phyloP scores from a whole-genome alignment of 2,329 filamentous ascomycete genomes.

The Hypoxylon sp. region DNA sequence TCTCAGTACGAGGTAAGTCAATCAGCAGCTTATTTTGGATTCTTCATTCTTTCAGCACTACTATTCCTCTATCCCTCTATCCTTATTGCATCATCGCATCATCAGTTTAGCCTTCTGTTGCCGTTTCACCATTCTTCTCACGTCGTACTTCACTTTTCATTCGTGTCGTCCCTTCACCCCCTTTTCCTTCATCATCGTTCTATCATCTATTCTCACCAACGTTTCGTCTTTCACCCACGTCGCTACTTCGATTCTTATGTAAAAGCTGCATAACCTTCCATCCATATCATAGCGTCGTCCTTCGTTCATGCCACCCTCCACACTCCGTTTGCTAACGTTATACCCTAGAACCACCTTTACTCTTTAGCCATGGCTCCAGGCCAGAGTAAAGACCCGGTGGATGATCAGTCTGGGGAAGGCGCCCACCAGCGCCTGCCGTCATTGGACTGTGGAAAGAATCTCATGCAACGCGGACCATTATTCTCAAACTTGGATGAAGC shows the following conservation, averaged over 20 bases:
- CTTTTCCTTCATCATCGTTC: background rate
- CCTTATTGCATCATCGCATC: background rate
- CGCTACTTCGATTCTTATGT: background rate
- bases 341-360: background rate
- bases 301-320: slow-evolving; percentile 9
- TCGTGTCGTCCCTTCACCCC: background rate
- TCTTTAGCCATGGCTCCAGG: slow-evolving; percentile 36
- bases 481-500: slow-evolving; percentile 59
- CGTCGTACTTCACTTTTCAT: background rate
- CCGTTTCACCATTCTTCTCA: background rate
- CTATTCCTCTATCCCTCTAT: background rate
- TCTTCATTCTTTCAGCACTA: background rate
- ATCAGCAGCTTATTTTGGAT: background rate
- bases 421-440: background rate
- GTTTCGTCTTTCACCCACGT: background rate
- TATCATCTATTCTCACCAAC: background rate
- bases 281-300: background rate
- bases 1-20: background rate
- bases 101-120: background rate
- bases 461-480: slow-evolving; percentile 54
- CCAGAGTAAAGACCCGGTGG: slow-evolving; percentile 23
- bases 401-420: background rate
- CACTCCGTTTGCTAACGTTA: slow-evolving; percentile 14
- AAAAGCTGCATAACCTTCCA: background rate
- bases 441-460: slow-evolving; percentile 23